These are phyloP conservation scores for Fusarium ambrosium DNA, from an alignment of 2,329 filamentous ascomycete genomes.

Conservation along the genomic window DNA sequence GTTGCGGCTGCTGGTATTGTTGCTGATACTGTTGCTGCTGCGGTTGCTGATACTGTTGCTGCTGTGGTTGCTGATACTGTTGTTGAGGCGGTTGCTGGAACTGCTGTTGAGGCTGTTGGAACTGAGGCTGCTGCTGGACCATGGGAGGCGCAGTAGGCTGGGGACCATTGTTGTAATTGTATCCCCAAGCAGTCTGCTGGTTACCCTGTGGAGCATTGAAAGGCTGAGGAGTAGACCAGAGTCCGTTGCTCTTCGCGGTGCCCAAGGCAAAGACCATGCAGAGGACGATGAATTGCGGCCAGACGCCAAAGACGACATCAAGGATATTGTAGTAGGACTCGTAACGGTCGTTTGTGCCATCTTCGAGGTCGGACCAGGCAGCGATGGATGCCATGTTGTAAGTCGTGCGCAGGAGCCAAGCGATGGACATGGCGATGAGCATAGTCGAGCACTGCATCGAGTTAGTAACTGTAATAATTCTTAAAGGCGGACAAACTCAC, in stretches of 20 bases:
- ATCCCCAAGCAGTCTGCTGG: conserved; percentile 39
- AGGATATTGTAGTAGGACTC: conserved; percentile 37
- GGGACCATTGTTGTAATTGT: conserved; percentile 21
- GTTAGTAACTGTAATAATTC: background rate
- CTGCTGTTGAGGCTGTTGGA: conserved; percentile 1
- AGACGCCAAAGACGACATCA: conserved; percentile 41
- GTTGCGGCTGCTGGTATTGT: background rate
- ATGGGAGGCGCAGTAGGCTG: conserved; percentile 14
- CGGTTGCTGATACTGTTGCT: conserved; percentile 2
- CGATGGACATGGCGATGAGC: conserved; percentile 38
- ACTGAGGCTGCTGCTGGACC: conserved; percentile 18
- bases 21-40: background rate
- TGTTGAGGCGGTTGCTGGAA: background rate
- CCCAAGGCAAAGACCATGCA: conserved; percentile 48
- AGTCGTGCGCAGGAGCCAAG: conserved; percentile 45
- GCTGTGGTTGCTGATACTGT: background rate
- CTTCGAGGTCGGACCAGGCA: conserved; percentile 15
- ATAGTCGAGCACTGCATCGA: conserved; percentile 36
- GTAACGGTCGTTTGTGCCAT: background rate
- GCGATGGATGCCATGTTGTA: conserved; percentile 42
- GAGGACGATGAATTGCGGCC: conserved; percentile 45
- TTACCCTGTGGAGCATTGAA: conserved; percentile 21
- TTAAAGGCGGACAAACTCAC: conserved; percentile 18
- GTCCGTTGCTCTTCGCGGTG: conserved; percentile 39
- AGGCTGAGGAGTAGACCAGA: conserved; percentile 45